Base-by-base conservation (phyloP, 805 yeast genomes). In the Ogataea angusta region DNA sequence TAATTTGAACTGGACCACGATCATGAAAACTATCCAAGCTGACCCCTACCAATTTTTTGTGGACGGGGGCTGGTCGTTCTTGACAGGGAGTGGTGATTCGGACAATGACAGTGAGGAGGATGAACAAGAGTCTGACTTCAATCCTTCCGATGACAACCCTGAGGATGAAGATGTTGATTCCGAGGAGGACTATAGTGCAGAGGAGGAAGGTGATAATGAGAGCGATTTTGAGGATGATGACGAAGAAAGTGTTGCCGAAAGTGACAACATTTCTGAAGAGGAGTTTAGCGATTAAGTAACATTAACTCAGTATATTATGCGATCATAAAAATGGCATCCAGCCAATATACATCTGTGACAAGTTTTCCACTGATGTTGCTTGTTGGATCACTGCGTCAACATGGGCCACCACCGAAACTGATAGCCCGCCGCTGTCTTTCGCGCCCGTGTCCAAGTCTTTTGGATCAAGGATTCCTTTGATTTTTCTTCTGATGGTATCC, bases 41-140 rank as follows among this genome's bases (percentile, higher is more conserved):
- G 96, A 93, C 63, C 98, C 99, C 10, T 88, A 88, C 60, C 91
- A 88, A 58, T 93, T 93, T 68, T 93, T 90, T 65, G 68, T 76
- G 34, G 95, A 87, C 56, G 99, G 98, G 41, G 99, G 99, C 39
- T 93, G 99, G 99, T 75, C 79, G 21, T 88, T 93, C 76, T 75
- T 93, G 63, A 86, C 89, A 21, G 91, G 93, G 30, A 91, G 82
- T 33, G 89, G 90, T 15, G 96, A 82, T 43, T 84, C 76, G 36
- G 95, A 79, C 46, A 78, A 70, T 23, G 85, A 77, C 14, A 80
- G 75, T 34, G 85, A 76, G 30, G 82, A 77, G 31, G 85, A 78
- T 45, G 93, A 83, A 56, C 67, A 72, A 32, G 95, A 83, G 56
- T 62, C 67, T 12, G 78, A 73, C 27, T 82, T 81, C 53, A 87